Evolutionary conservation across 805 yeast species (phyloP), one percentile per base, ranked within the genome.

Genomic region (Yarrowia yakushimensis): DNA sequence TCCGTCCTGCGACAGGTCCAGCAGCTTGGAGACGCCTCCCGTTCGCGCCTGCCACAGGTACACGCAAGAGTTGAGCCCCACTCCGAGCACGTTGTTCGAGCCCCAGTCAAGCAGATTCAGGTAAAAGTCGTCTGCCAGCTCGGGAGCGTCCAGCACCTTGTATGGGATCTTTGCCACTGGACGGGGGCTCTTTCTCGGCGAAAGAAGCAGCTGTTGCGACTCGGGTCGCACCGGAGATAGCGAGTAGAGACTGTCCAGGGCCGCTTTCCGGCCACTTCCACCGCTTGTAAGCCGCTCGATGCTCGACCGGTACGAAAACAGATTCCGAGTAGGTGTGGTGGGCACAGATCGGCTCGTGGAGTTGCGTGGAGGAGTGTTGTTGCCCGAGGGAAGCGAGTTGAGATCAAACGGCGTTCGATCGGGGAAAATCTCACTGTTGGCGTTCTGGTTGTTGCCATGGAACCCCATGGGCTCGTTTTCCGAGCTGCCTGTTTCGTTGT

Each of bases 31-130:
- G 1, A 93, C 97, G 2, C 86, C 82, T 18, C 96, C 97, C 0
- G 90, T 83, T 10, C 85, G 78, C 0, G 96, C 96, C 71, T 91
- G 91, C 90, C 98, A 92, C 13, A 93, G 76, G 71, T 94, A 94
- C 0, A 92, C 97, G 50, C 88, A 81, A 54, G 89, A 85, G 0
- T 94, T 96, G 45, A 94, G 77, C 0, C 97, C 98, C 7, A 94
- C 98, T 1, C 93, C 97, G 41, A 94, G 76, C 33, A 88, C 77
- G 73, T 93, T 96, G 63, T 86, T 90, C 25, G 90, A 82, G 0
- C 97, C 96, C 99, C 99, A 93, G 72, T 94, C 98, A 1, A 94
- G 88, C 63, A 94, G 78, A 69, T 94, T 94, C 57, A 91, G 79
- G 72, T 93, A 93, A 71, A 92, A 93, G 72, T 93, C 98, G 72